Base-by-base conservation (phyloP, 2,329 filamentous ascomycete genomes). In the Biscogniauxia marginata region DNA sequence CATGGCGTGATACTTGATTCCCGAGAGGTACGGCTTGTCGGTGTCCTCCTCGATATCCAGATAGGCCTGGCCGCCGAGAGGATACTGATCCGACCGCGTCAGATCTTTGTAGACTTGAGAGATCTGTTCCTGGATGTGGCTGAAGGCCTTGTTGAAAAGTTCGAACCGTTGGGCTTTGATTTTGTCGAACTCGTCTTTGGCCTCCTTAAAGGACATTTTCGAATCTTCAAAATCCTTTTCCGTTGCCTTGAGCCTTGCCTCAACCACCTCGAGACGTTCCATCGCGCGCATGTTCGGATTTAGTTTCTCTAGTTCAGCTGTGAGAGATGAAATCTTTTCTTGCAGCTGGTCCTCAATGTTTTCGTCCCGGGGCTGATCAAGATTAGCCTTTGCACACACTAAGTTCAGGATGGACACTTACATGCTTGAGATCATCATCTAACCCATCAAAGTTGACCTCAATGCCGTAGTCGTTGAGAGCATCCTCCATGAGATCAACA, bases 1-100 rank as follows among this genome's bases (percentile, higher is more conserved):
- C 93, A 98, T 99, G 60, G 95, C 96, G 71, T 98, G 93, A 75
- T 99, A 99, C 71, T 96, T 97, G 75, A 99, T 92, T 25, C 95
- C 95, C 44, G 90, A 91, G 3, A 97, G 84, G 73, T 98, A 99
- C 0, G 95, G 95, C 68, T 96, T 93, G 62, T 96, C 92, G n/a
- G 88, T 90, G 72, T 99, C 93, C 71, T 96, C 93, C 72, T 88
- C 85, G 56, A 96, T 93, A 69, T 97, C 93, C 49, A 99, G 86
- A 70, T 96, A 96, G 1, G 85, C 85, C 72, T 87, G 84, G 7
- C 95, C 95, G 65, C 95, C 95, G n/a, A 98, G 82, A 0, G 93
- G 93, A 71, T 96, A 96, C n/a, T 90, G 88, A 30, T 89, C 83
- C 44, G 90, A 95, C 56, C 92, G 88, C 21, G 95, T 99, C 49